A percentile compares a stretch with the other conserved stretches of the same genome.
Conservation (phyloP, 192 early-diverging fungal genomes). For the Ambispora gerdemannii region DNA sequence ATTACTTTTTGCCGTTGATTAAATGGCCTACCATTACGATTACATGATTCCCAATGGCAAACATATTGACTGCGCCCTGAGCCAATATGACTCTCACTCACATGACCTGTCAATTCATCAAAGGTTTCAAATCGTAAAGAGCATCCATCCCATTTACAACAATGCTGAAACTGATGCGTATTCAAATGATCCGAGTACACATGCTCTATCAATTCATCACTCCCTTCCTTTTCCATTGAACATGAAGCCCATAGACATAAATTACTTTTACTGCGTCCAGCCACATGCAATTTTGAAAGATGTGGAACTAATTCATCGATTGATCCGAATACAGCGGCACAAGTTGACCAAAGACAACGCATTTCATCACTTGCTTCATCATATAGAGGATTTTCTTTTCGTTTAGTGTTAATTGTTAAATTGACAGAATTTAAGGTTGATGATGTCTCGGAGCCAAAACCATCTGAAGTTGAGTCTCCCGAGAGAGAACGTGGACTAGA, state of each 20-base stretch:
- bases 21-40: slow-evolving; percentile 48
- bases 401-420: slow-evolving; percentile 8
- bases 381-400: neutral
- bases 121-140: slow-evolving; percentile 53
- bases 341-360: slow-evolving; percentile 49
- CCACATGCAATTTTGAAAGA: slow-evolving; percentile 47
- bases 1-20: slow-evolving; percentile 59
- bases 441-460: neutral
- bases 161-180: slow-evolving; percentile 50
- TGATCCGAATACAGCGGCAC: slow-evolving; percentile 47
- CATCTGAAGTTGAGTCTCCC: neutral
- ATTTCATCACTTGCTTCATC: slow-evolving; percentile 17
- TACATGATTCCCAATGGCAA: slow-evolving; percentile 52
- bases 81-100: slow-evolving; percentile 64
- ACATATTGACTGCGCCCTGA: slow-evolving; percentile 53
- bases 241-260: slow-evolving; percentile 66
- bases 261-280: slow-evolving; percentile 33
- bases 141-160: slow-evolving; percentile 74
- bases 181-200: slow-evolving; percentile 56
- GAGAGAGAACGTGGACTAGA: neutral
- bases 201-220: slow-evolving; percentile 58
- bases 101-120: slow-evolving; percentile 61
- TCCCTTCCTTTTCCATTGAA: slow-evolving; percentile 45
- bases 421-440: neutral
- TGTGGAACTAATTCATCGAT: slow-evolving; percentile 53